These are phyloP conservation scores for Diaporthe batatas DNA, from an alignment of 2,329 filamentous ascomycete species.

Conservation along the genomic window DNA sequence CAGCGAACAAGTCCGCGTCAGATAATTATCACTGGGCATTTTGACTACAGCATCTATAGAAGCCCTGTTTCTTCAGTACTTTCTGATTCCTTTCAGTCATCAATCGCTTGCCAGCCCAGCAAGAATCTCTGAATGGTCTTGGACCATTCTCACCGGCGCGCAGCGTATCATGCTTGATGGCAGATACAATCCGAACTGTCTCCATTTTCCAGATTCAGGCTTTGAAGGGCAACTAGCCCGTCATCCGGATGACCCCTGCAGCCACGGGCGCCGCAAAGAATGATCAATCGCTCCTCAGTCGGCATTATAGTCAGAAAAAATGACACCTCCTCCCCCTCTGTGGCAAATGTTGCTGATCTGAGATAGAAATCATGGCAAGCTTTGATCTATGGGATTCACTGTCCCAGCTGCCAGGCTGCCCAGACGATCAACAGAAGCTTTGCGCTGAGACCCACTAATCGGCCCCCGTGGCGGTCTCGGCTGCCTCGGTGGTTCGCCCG, in stretches of 20 bases:
- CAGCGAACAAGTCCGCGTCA: not conserved
- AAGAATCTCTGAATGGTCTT: not conserved
- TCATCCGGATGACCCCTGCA: not conserved
- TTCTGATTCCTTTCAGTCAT: not conserved
- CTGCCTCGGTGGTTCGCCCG: conserved; percentile 17
- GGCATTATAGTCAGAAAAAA: too few relatives aligned
- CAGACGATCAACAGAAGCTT: conserved; percentile 14
- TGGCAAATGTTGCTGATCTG: not conserved
- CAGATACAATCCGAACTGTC: not conserved
- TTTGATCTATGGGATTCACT: conserved; percentile 14
- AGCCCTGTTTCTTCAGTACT: not conserved
- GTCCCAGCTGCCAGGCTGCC: not conserved
- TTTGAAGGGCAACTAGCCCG: not conserved
- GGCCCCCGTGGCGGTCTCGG: conserved; percentile 26
- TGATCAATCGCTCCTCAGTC: not conserved
- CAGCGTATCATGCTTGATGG: not conserved
- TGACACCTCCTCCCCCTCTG: not conserved
- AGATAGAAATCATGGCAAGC: not conserved
- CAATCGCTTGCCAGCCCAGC: not conserved
- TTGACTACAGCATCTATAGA: not conserved
- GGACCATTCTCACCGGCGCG: too few relatives aligned
- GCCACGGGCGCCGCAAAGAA: not conserved
- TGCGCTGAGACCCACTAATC: conserved; percentile 30
- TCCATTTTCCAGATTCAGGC: not conserved
- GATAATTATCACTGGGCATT: not conserved